Base-by-base conservation (phyloP, 2,329 filamentous ascomycete genomes). In the Sordariomycetes sp. region DNA sequence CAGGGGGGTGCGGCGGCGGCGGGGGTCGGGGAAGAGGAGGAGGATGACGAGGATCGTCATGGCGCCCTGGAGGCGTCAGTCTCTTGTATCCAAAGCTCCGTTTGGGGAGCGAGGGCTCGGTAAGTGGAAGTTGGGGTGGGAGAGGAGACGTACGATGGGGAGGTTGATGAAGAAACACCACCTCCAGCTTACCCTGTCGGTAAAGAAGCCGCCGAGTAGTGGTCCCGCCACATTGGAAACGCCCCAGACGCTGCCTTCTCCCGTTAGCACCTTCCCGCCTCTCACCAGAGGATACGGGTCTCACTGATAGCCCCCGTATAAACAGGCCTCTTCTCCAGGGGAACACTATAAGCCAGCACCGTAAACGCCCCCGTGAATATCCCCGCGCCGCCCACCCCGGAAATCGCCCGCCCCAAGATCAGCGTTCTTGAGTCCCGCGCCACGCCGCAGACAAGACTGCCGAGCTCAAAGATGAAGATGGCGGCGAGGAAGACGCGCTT, bases 321-420 rank as follows among this genome's bases (percentile, higher is more conserved):
- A 24, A 72, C 58, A 17, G 70, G 67, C 2, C 69, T 60, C 36
- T 63, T 64, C 17, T 64, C 64, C 20, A 70, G 63, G 5, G 69
- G 69, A 1, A 71, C 68, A 2, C 65, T 67, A 54, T 68, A 66
- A n/a, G 67, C 67, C 36, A 77, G 70, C 58, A 79, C 71, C 24
- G 68, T 68, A 35, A 71, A 61, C 1, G 68, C 68, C 1, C 76
- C 76, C 20, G 73, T 74, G 62, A 77, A 76, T 56, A 72, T 72
- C 24, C 72, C 73, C 12, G 77, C 69, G 15, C 75, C 66, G 35
- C 75, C 76, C 25, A 70, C 60, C 5, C 70, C 69, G 0, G 69
- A 65, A 17, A 72, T 62, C 17, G 68, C 68, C 5, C 69, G 64
- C 35, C 70, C 70, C 32, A 68, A 58, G 55, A 72, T 71, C 55